Evolutionary conservation across 2,329 filamentous ascomycete genomes (phyloP), one percentile per base, ranked within the genome.

Genomic region (Sporothrix protearum): DNA sequence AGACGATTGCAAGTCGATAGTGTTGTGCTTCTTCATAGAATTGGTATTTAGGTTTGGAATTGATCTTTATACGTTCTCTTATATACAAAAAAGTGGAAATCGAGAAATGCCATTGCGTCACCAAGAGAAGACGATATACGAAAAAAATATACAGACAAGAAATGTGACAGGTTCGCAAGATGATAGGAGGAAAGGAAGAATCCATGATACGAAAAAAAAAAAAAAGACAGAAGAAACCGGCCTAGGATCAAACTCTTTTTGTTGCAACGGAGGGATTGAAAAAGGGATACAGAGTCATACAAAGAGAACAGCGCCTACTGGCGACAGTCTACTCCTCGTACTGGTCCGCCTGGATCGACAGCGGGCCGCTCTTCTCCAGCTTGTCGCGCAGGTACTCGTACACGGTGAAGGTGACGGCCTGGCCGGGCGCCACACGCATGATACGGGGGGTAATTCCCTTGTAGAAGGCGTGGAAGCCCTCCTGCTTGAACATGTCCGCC

Each of bases 371-470:
- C 78, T 82, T 84, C 83, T 94, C 92, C 75, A 94, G 82, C 81
- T 88, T 89, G 73, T 89, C 87, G 83, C 90, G 92, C 73, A 94
- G 82, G 80, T 80, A 93, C 81, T 94, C 92, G 80, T 94, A 94
- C 75, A 94, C 91, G 81, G 88, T 91, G 73, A 91, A 91, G 3
- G 89, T 91, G 70, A 91, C 89, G 72, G 89, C 96, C 85, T 99
- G 96, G 63, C 96, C 96, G 8, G 96, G 96, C 33, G 96, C 96
- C 70, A 99, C 96, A 78, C 96, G 89, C 94, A 98, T 98, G 76
- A 99, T 92, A 77, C 96, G 89, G 7, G 96, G 96, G 63, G 96
- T 99, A 82, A 99, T 99, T 77, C 96, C 96, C 87, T 98, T 98
- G 86, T 97, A 99, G 83, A 99, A 99, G 64, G 96, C 96, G 77